These are phyloP conservation scores for Ustilago bromivora DNA, from an alignment of 1,284 basidiomycete species.

Conservation along the genomic window DNA sequence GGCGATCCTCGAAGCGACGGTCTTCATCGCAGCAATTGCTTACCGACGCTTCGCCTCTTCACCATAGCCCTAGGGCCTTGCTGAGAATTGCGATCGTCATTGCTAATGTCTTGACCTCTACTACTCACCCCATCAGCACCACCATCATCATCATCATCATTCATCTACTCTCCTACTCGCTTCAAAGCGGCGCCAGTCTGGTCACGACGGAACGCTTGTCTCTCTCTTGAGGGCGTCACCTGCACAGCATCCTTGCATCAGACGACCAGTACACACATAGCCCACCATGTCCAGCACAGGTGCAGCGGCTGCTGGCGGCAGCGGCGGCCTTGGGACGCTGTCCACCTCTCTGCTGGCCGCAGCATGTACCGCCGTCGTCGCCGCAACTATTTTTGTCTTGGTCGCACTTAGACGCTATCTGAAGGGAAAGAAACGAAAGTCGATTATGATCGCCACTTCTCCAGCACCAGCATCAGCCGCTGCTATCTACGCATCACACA, in stretches of 20 bases:
- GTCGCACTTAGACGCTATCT: constrained; percentile 45
- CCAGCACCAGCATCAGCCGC: constrained; percentile 24
- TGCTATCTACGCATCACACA: constrained; percentile 28
- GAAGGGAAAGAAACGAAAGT: constrained; percentile 26
- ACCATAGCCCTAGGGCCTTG: background rate
- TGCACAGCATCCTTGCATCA: background rate
- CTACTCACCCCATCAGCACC: background rate
- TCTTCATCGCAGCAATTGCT: constrained; percentile 37
- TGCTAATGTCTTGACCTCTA: constrained; percentile 1
- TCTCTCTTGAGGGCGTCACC: background rate
- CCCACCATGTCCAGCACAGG: constrained; percentile 40
- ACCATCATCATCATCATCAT: constrained; percentile 13
- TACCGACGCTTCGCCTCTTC: constrained; percentile 6
- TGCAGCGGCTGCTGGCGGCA: constrained; percentile 27
- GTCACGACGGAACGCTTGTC: background rate
- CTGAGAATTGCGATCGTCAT: background rate
- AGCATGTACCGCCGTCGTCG: constrained; percentile 39
- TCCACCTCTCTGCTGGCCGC: constrained; percentile 47
- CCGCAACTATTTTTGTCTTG: constrained; percentile 40
- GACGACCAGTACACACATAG: background rate
- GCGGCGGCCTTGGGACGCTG: constrained; percentile 34
- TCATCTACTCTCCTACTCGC: background rate
- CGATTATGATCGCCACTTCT: constrained; percentile 15
- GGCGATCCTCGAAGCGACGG: constrained; percentile 26
- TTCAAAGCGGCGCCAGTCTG: constrained; percentile 4